Base-by-base conservation (phyloP, 2,329 filamentous ascomycete genomes). In the Tolypocladium paradoxum region DNA sequence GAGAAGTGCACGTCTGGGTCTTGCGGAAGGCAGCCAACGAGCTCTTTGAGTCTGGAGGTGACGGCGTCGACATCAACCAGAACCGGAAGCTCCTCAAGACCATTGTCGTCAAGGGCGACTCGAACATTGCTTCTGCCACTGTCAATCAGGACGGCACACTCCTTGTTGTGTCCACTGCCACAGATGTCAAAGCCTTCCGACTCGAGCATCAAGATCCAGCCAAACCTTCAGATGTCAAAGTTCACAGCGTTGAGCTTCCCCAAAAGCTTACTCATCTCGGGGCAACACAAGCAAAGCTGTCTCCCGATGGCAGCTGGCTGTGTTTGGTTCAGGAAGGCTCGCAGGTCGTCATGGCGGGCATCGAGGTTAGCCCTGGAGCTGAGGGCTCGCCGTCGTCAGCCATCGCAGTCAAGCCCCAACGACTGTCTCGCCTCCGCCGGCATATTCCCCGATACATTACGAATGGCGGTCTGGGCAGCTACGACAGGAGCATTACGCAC, bases 1-100 rank as follows among this genome's bases (percentile, higher is more conserved):
- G 87, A 53, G 88, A 95, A 66, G 76, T 97, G 49, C 84, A 87
- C 60, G 80, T 99, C 56, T 99, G 91, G 90, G 80, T 74, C 38
- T 63, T 83, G 18, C 71, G 65, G 48, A 71, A 70, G 55, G 69
- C 76, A 5, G 68, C 78, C 18, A 69, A 69, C 33, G 71, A 77
- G 40, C 68, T 82, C 27, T 66, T 76, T 46, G 67, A 73, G 45
- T 60, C 62, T 22, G 62, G 66, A 40, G 70, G 68, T 11, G 70
- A 72, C 18, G 66, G 66, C 54, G 70, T 64, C 54, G 74, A 67
- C 57, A 67, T 72, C 56, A 77, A 74, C 58, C 76, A 75, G 56
- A 82, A 77, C 66, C 78, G 80, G 50, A 85, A 83, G 63, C 74
- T 89, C 9, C 76, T 90, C 34, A 86, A 84, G 54, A 85, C 83